phyloP scores from a whole-genome alignment of 1,284 basidiomycete genomes.

The Rhodofomes roseus region DNA sequence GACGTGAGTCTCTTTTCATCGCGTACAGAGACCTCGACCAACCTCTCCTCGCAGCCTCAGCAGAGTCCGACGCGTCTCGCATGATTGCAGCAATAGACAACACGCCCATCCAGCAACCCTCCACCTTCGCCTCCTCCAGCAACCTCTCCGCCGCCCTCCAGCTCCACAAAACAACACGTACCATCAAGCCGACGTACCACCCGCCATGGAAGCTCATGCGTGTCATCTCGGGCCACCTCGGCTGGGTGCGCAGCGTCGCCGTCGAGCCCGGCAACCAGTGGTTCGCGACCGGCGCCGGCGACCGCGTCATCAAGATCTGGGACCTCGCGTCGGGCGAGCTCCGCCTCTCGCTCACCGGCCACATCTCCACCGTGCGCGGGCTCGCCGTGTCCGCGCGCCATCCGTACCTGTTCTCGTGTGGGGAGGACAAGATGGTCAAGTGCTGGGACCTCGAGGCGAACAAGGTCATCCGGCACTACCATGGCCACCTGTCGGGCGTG shows the following conservation, averaged over 20 bases:
- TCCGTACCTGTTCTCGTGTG: constrained; percentile 96
- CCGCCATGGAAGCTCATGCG: constrained; percentile 95
- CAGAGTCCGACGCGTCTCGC: constrained; percentile 48
- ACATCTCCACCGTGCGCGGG: constrained; percentile 95
- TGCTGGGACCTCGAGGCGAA: constrained; percentile 99
- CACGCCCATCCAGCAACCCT: constrained; percentile 56
- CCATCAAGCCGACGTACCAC: constrained; percentile 93
- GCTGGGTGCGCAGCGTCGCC: constrained; percentile 96
- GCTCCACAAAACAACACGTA: constrained; percentile 87
- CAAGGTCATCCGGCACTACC: constrained; percentile 98
- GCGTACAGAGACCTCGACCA: not conserved
- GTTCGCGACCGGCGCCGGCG: constrained; percentile 98
- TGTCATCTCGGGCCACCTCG: constrained; percentile 96
- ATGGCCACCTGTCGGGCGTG: constrained; percentile 95
- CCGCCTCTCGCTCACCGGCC: constrained; percentile 93
- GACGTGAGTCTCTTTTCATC: constrained; percentile 42
- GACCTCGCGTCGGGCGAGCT: constrained; percentile 94
- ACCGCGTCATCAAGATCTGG: constrained; percentile 99
- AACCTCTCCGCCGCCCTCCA: constrained; percentile 83
- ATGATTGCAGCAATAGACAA: constrained; percentile 72
- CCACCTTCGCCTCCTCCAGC: constrained; percentile 59
- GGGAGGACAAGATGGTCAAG: constrained; percentile 99
- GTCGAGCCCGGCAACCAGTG: constrained; percentile 98
- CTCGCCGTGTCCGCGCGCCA: constrained; percentile 90
- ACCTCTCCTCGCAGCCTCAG: constrained; percentile 18